Percentiles rank a stretch among this genome's conserved stretches.
Conservation (phyloP, 441 rosid species). For the Macaranga tanarius region DNA sequence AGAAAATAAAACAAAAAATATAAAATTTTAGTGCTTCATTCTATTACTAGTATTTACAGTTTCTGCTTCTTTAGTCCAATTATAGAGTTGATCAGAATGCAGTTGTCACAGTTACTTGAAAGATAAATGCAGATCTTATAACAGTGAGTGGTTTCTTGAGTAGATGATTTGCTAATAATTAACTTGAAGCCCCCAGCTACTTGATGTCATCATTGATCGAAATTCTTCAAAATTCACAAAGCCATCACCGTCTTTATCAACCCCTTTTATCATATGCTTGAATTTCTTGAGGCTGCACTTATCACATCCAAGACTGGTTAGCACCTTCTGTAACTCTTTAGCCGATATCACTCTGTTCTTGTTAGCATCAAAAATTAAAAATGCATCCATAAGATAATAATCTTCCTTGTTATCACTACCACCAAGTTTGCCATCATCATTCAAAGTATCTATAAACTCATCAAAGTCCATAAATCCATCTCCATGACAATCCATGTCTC, state of each 20-base stretch:
- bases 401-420: slow-evolving; percentile 5
- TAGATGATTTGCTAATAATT: too few species aligned
- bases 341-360: slow-evolving; percentile 51
- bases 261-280: slow-evolving; percentile 43
- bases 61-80: neutral
- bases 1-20: neutral
- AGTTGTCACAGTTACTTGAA: too few species aligned
- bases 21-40: neutral
- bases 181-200: too few species aligned
- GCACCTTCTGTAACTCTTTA: slow-evolving; percentile 42
- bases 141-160: neutral
- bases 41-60: neutral
- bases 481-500: slow-evolving; percentile 40
- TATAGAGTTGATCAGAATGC: neutral
- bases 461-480: slow-evolving; percentile 47
- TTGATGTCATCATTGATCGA: slow-evolving; percentile 39
- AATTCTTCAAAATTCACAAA: slow-evolving; percentile 54
- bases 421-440: neutral
- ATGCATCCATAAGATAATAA: slow-evolving; percentile 41
- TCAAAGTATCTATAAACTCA: slow-evolving; percentile 38
- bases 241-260: slow-evolving; percentile 51
- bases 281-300: slow-evolving; percentile 41
- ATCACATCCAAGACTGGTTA: slow-evolving; percentile 36
- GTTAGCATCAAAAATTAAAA: slow-evolving; percentile 40
- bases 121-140: too few species aligned